Evolutionary conservation across 2,329 filamentous ascomycete species (phyloP).

Genomic region (Xylariaceae sp.): DNA sequence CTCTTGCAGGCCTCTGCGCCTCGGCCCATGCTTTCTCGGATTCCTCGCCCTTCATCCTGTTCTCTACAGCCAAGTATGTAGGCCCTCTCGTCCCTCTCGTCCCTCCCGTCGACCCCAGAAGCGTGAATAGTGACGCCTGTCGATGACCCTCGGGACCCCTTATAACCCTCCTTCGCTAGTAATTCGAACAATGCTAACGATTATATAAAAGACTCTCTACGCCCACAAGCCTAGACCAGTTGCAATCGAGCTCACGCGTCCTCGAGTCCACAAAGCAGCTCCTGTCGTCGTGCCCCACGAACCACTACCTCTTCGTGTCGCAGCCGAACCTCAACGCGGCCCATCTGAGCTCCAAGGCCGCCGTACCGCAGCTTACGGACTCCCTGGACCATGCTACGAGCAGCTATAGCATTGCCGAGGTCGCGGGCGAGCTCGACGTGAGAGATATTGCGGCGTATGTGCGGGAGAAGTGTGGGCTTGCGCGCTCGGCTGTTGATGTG

Average conservation of each 20-base stretch:
- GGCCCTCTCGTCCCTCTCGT: conserved; percentile 1
- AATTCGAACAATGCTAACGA: conserved; percentile 3
- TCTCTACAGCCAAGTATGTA: conserved; percentile 76
- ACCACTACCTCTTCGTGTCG: conserved; percentile 70
- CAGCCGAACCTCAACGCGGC: conserved; percentile 69
- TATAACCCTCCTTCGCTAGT: not conserved
- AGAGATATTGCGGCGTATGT: conserved; percentile 42
- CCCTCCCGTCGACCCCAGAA: not conserved
- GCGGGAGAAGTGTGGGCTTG: conserved; percentile 41
- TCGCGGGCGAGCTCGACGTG: conserved; percentile 46
- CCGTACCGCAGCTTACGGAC: conserved; percentile 46
- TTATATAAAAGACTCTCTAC: conserved; percentile 22
- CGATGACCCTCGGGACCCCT: not conserved
- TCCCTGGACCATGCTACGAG: conserved; percentile 37
- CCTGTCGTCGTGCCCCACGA: conserved; percentile 64
- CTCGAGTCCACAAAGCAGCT: conserved; percentile 42
- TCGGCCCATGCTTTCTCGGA: conserved; percentile 70
- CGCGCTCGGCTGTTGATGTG: conserved; percentile 37
- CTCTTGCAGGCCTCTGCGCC: conserved; percentile 51
- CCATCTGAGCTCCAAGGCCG: conserved; percentile 54
- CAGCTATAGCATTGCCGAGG: conserved; percentile 50
- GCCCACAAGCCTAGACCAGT: conserved; percentile 36
- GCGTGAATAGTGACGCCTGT: conserved; percentile 6
- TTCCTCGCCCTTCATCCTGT: conserved; percentile 82
- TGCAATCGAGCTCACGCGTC: conserved; percentile 46